Evolutionary conservation across 139 green algal species (phyloP), one percentile per base, ranked within the genome.

Genomic region (Tetratostichococcus sp.): DNA sequence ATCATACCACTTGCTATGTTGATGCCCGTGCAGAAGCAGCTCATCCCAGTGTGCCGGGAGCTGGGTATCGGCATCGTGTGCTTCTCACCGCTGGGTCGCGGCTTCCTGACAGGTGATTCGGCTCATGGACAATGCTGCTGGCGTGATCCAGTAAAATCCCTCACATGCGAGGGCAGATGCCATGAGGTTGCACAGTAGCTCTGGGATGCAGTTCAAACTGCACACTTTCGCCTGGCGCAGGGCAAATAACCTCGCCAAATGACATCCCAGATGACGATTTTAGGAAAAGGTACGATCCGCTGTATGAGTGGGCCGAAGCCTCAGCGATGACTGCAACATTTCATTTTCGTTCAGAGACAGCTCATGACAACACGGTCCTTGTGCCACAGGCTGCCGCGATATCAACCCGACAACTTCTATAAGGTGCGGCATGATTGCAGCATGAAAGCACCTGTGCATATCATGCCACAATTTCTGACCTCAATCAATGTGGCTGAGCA

Each of bases 11-110:
- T 50, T 50, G 6, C 39, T 50, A 11, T 11, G 39, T 50, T 50
- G 39, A 11, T 50, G 6, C 8, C 2, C 4, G 32, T 76, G 74
- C 73, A 86, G 81, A 50, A 69, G 6, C 82, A 89, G 33, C 71
- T 93, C 26, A 59, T 93, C 3, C 88, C 86, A 0, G 66, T 71
- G 28, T 89, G 78, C 71, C 70, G 83, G 14, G 86, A 90, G 84
- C 83, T 92, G n/a, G 89, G 88, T 42, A 92, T 92, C 35, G 88
- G 80, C 3, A 80, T 94, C 1, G 71, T 93, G 33, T 84, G 87
- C 16, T 94, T 94, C 86, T 86, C 73, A 28, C 89, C 88, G 0
- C 75, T 94, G 30, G 86, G 88, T 42, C 85, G 88, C 35, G 89
- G 88, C 75, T 74, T 91, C 43, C 84, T 94, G 2, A 84, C 83